These are phyloP conservation scores for Kodamaea plutei DNA, from an alignment of 1,139 yeast species.

Conservation along the genomic window DNA sequence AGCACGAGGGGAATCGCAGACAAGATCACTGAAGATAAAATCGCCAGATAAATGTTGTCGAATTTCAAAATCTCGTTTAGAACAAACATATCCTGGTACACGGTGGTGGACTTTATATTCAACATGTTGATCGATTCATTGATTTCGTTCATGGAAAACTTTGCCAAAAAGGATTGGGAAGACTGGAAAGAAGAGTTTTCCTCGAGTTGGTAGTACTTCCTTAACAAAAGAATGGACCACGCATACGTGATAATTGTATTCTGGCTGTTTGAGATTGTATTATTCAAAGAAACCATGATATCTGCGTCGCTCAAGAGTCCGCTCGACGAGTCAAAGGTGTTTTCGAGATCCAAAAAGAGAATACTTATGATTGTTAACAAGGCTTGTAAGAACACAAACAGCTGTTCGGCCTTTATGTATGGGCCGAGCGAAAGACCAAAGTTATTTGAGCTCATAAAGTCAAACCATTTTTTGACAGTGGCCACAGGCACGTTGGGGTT, in stretches of 20 bases:
- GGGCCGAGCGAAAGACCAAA: slow-evolving; percentile 32
- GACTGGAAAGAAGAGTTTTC: slow-evolving; percentile 21
- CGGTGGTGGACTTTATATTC: slow-evolving; percentile 45
- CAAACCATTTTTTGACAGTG: slow-evolving; percentile 53
- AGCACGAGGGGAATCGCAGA: slow-evolving; percentile 58
- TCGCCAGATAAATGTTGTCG: slow-evolving; percentile 53
- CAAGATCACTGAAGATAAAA: slow-evolving; percentile 55
- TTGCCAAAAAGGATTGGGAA: no score
- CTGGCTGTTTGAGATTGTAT: slow-evolving; percentile 25
- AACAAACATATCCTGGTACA: slow-evolving; percentile 41
- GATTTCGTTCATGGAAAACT: slow-evolving; percentile 14
- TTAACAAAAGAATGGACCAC: slow-evolving; percentile 67
- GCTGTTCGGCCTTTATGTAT: slow-evolving; percentile 27
- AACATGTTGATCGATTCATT: slow-evolving; percentile 25
- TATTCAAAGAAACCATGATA: slow-evolving; percentile 39
- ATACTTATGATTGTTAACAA: slow-evolving; percentile 48
- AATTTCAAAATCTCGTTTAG: slow-evolving; percentile 44
- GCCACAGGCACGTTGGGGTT: slow-evolving; percentile 28
- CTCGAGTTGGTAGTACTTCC: slow-evolving; percentile 48
- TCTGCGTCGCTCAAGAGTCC: slow-evolving; percentile 24
- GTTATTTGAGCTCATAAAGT: slow-evolving; percentile 40
- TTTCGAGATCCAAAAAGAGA: slow-evolving; percentile 51
- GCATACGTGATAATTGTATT: slow-evolving; percentile 57
- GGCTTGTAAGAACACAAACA: slow-evolving; percentile 41
- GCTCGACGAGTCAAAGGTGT: slow-evolving; percentile 28